Evolutionary conservation across 2,329 filamentous ascomycete genomes (phyloP).

Genomic region (Hymenoscyphus fructigenus): DNA sequence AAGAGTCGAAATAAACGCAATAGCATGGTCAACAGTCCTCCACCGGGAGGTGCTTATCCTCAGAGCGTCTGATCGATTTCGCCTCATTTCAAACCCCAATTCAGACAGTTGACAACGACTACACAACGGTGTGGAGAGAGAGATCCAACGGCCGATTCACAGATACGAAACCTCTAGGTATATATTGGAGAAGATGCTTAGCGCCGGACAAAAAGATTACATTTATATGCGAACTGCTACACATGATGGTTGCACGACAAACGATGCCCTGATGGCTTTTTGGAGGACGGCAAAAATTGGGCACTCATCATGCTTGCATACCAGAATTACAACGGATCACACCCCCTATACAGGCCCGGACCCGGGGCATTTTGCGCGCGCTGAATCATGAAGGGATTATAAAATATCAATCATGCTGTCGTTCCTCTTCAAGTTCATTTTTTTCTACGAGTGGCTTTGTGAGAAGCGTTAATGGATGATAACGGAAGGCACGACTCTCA

Average conservation of each 20-base stretch:
- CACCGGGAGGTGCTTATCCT: constrained; percentile 40
- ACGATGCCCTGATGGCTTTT: not conserved
- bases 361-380: not conserved
- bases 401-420: not conserved
- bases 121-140: not conserved
- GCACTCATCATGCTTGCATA: not conserved
- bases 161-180: not conserved
- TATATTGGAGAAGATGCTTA: not conserved
- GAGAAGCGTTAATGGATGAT: constrained; percentile 5
- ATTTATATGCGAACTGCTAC: not conserved
- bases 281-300: not conserved
- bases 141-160: not conserved
- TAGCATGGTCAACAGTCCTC: constrained; percentile 93
- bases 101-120: not conserved
- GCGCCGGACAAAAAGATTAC: not conserved
- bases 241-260: not conserved
- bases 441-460: not conserved
- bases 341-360: not conserved
- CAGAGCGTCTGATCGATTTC: constrained; percentile 27
- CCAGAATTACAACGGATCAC: not conserved
- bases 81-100: not conserved
- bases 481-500: too few relatives aligned
- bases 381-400: constrained; percentile 1
- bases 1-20: constrained; percentile 94
- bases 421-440: not conserved